phyloP scores from a whole-genome alignment of 2,329 filamentous ascomycete species.

The Xylariaceae sp. region DNA sequence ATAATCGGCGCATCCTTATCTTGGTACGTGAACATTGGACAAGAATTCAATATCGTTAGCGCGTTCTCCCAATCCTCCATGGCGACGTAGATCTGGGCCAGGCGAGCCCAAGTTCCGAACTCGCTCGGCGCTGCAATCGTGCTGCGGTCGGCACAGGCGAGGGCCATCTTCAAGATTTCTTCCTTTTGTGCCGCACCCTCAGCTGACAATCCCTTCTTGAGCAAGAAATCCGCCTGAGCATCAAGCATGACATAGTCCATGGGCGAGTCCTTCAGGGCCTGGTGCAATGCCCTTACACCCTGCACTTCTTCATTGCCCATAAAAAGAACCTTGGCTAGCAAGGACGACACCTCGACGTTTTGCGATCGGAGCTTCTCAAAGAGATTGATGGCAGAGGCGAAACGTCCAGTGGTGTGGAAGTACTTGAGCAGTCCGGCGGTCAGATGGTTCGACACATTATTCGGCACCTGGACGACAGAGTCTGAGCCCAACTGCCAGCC shows the following conservation, averaged over 20 bases:
- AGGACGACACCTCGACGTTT: constrained; percentile 88
- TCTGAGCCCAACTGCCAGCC: constrained; percentile 95
- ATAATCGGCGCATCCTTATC: constrained; percentile 94
- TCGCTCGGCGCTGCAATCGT: constrained; percentile 94
- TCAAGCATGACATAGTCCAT: constrained; percentile 98
- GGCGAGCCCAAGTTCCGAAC: constrained; percentile 90
- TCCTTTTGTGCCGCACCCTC: constrained; percentile 47
- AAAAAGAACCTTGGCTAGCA: constrained; percentile 84
- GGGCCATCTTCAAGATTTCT: constrained; percentile 71
- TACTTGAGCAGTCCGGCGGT: constrained; percentile 91
- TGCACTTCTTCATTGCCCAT: constrained; percentile 97
- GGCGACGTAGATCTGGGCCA: constrained; percentile 88
- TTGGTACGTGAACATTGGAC: constrained; percentile 99
- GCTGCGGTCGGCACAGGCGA: constrained; percentile 88
- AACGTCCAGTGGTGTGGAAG: constrained; percentile 89
- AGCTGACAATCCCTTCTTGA: constrained; percentile 65
- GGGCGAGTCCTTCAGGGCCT: constrained; percentile 80
- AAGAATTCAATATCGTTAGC: constrained; percentile 91
- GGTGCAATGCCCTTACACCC: constrained; percentile 78
- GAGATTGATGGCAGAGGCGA: constrained; percentile 90
- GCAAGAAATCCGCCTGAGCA: constrained; percentile 84
- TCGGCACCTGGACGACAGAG: constrained; percentile 93
- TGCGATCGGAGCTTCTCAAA: constrained; percentile 91
- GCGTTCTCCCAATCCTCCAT: constrained; percentile 97
- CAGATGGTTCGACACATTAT: constrained; percentile 91